phyloP scores from a whole-genome alignment of 768 basidiomycete genomes.

The Russula abietina region DNA sequence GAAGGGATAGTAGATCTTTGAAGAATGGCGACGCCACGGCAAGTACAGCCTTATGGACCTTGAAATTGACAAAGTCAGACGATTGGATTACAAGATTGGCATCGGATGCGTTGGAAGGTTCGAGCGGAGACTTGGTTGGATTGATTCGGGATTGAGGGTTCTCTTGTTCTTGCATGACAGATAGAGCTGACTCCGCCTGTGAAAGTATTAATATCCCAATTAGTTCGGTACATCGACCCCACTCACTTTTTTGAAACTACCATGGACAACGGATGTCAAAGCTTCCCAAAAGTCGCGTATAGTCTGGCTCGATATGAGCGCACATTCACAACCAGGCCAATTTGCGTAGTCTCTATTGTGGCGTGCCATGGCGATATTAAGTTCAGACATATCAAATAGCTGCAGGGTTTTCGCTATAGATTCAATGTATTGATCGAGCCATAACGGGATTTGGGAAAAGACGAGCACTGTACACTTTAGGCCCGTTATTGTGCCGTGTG shows the following conservation, averaged over 20 bases:
- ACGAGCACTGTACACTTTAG: neutral
- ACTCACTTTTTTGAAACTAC: neutral
- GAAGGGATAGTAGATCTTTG: slow-evolving; percentile 17
- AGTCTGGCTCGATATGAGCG: neutral
- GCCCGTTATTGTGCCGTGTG: neutral
- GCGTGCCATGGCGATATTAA: neutral
- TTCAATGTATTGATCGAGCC: neutral
- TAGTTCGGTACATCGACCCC: too few species aligned
- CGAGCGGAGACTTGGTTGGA: neutral
- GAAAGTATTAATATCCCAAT: too few species aligned
- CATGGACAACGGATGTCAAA: neutral
- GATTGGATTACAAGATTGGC: slow-evolving; percentile 6
- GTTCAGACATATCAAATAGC: neutral
- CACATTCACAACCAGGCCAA: neutral
- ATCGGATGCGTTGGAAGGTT: neutral
- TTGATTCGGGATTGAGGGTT: neutral
- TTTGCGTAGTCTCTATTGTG: neutral
- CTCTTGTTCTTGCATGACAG: neutral
- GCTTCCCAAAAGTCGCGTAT: slow-evolving; percentile 7
- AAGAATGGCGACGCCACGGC: slow-evolving; percentile 12
- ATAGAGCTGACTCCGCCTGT: neutral
- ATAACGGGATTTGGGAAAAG: neutral
- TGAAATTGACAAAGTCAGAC: slow-evolving; percentile 4
- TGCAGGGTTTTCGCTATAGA: neutral
- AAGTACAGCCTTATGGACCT: slow-evolving; percentile 9